phyloP scores from a whole-genome alignment of 805 yeast species.

The Zygoascus ofunaensis region DNA sequence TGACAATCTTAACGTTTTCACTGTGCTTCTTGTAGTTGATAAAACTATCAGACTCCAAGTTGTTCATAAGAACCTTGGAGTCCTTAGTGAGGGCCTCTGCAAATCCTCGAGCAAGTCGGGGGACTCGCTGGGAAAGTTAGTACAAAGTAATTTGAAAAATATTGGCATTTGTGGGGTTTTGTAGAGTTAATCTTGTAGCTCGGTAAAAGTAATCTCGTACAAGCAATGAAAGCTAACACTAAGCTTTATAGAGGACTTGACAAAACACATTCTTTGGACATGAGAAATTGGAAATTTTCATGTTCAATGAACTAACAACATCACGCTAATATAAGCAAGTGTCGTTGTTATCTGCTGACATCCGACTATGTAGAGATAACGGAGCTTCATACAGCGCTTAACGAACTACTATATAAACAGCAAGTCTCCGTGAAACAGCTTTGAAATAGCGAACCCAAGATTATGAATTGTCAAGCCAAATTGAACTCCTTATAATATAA shows the following conservation, averaged over 20 bases:
- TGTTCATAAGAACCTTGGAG: constrained; percentile 70
- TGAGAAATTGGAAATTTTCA: not conserved
- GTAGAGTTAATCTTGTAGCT: too few relatives aligned
- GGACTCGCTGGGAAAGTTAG: constrained; percentile 6
- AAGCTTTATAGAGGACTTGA: too few relatives aligned
- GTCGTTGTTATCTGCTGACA: not conserved
- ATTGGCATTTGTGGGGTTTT: too few relatives aligned
- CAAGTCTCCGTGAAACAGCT: too few relatives aligned
- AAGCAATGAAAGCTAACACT: too few relatives aligned
- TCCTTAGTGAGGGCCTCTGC: constrained; percentile 39
- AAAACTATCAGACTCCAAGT: constrained; percentile 55
- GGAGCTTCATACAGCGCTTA: too few relatives aligned
- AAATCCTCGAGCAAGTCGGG: constrained; percentile 13
- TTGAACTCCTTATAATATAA: too few relatives aligned
- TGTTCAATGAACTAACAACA: not conserved
- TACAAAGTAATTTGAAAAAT: not conserved
- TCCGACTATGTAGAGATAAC: not conserved
- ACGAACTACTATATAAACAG: too few relatives aligned
- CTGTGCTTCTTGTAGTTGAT: constrained; percentile 86
- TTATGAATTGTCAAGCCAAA: too few relatives aligned
- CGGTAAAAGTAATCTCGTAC: too few relatives aligned
- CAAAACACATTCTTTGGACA: not conserved
- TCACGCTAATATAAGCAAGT: too few relatives aligned
- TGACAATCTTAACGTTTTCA: constrained; percentile 80
- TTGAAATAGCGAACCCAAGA: too few relatives aligned